Evolutionary conservation across 1,284 basidiomycete genomes (phyloP).

Genomic region (Ustilago lituana): DNA sequence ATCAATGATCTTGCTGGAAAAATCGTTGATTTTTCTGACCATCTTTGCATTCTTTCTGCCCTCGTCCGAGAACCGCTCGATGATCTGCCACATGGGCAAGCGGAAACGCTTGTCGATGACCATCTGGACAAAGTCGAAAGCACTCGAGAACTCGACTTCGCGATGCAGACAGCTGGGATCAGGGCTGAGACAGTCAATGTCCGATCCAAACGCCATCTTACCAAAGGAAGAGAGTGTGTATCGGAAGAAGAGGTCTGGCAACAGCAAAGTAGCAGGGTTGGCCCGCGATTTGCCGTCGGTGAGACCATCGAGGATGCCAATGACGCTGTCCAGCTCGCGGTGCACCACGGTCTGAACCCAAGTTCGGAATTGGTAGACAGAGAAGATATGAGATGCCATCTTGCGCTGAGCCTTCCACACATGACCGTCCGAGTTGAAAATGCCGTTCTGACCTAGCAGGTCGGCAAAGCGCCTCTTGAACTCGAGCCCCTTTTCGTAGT

Average conservation of each 20-base stretch:
- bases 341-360: constrained; percentile 56
- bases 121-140: constrained; percentile 55
- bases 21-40: constrained; percentile 56
- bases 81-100: constrained; percentile 28
- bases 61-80: constrained; percentile 40
- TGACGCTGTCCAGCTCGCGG: constrained; percentile 48
- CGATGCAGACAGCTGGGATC: constrained; percentile 25
- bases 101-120: constrained; percentile 50
- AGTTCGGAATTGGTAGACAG: constrained; percentile 58
- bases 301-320: constrained; percentile 37
- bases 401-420: constrained; percentile 62
- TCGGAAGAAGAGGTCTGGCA: constrained; percentile 57
- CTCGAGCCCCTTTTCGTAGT: constrained; percentile 53
- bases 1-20: constrained; percentile 58
- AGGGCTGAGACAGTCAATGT: constrained; percentile 41
- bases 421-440: constrained; percentile 62
- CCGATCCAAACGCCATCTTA: constrained; percentile 51
- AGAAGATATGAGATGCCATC: constrained; percentile 60
- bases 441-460: constrained; percentile 50
- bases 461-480: constrained; percentile 49
- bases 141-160: constrained; percentile 40
- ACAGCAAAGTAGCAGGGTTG: constrained; percentile 31
- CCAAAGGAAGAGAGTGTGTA: constrained; percentile 56
- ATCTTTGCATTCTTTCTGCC: constrained; percentile 43
- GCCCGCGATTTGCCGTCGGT: constrained; percentile 10